Evolutionary conservation across 768 basidiomycete species (phyloP).

Genomic region (Clavaria fumosa): DNA sequence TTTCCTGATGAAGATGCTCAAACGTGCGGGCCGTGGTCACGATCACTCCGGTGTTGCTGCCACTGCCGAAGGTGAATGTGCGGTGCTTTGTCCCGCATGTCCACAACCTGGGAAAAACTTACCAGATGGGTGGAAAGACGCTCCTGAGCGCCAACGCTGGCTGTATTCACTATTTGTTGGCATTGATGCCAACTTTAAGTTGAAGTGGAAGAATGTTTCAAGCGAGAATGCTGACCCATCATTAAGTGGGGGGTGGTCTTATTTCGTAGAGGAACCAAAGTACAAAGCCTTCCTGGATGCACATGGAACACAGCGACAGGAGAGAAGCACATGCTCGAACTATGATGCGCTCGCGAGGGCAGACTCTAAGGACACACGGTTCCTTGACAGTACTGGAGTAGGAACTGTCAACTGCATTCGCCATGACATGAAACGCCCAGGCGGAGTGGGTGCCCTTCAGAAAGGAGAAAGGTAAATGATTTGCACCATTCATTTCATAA

Average conservation of each 20-base stretch:
- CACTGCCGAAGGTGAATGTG: constrained; percentile 12
- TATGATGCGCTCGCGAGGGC: constrained; percentile 3
- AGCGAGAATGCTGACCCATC: constrained; percentile 11
- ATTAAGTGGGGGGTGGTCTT: constrained; percentile 7
- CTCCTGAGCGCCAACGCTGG: constrained; percentile 8
- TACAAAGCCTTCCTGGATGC: constrained; percentile 8
- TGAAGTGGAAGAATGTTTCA: constrained; percentile 12
- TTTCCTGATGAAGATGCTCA: constrained; percentile 5
- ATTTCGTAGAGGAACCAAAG: constrained; percentile 5
- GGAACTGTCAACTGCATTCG: constrained; percentile 16
- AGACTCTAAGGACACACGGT: constrained; percentile 3
- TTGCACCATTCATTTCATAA: neutral
- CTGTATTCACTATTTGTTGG: constrained; percentile 10
- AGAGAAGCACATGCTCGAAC: constrained; percentile 3
- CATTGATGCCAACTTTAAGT: constrained; percentile 15
- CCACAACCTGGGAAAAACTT: constrained; percentile 17
- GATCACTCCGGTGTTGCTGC: constrained; percentile 8
- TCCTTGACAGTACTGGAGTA: constrained; percentile 15
- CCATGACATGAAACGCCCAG: constrained; percentile 17
- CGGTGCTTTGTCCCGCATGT: constrained; percentile 17
- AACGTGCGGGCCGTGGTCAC: constrained; percentile 12
- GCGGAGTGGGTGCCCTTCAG: constrained; percentile 19
- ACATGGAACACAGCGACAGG: constrained; percentile 4
- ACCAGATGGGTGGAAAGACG: constrained; percentile 12
- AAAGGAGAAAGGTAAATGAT: constrained; percentile 18